Base-by-base conservation (phyloP, 371 early-diverging fungal species). In the Entomophthora muscae region DNA sequence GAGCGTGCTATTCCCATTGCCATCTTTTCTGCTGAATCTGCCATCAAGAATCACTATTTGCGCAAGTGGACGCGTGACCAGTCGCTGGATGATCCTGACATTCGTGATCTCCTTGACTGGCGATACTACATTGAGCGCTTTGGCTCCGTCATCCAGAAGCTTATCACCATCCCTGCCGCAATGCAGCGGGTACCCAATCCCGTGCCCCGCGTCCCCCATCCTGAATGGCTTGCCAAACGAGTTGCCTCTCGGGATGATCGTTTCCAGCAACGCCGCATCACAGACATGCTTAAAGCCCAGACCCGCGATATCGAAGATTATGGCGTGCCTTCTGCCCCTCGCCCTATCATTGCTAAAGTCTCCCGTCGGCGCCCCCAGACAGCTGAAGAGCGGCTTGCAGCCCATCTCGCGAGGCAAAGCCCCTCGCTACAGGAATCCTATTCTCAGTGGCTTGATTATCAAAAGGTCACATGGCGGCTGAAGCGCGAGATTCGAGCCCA, bases 131-230 rank as follows among this genome's bases (percentile, higher is more conserved):
- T 90, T 63, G 97, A 97, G 66, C 88, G 99, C 33, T 91, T 99
- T 66, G 93, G 91, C 22, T 84, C 86, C 26, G 92, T 95, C 0
- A 89, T 99, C 67, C 95, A 93, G 69, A 97, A 98, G 70, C 75
- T 99, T 52, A 95, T 99, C 66, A 93, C 98, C 2, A 95, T 99
- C 67, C 99, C 99, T 2, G 99, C 99, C 1, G 93, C 96, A 1
- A 88, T 94, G 88, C 99, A 99, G 73, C 82, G 85, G 27, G 85
- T 99, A 2, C 32, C 76, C 3, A 99, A 99, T 71, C 98, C 98
- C 0, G 83, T 99, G 1, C 89, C 91, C 21, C 79, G 98, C 27
- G 84, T 99, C 1, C 72, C 77, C 12, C 91, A 94, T 69, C 99
- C 99, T 0, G 92, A 95, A 61, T 99, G 99, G 99, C 72, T 98